A percentile compares a stretch with the other conserved stretches of the same genome.
Evolutionary conservation across 1,139 yeast genomes (phyloP).

Genomic region (Chernovozyma aurita): DNA sequence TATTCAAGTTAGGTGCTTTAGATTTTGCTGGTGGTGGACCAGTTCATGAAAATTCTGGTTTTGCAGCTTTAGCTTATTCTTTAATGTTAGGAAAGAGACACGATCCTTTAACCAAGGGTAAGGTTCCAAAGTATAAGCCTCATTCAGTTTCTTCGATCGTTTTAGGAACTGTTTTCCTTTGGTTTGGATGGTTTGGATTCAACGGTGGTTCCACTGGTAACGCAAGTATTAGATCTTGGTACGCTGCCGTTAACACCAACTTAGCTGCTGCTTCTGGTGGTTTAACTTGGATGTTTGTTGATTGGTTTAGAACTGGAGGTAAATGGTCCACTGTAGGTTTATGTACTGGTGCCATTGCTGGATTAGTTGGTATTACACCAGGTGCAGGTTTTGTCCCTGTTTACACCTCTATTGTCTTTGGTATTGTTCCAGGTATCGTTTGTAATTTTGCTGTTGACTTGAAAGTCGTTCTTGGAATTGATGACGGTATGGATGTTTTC

Average conservation of each 20-base stretch:
- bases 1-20: slow-evolving; percentile 71
- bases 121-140: slow-evolving; percentile 84
- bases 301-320: slow-evolving; percentile 81
- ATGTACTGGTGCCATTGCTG: slow-evolving; percentile 91
- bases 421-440: slow-evolving; percentile 70
- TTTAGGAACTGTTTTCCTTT: slow-evolving; percentile 88
- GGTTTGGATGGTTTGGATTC: slow-evolving; percentile 99
- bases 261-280: slow-evolving; percentile 92
- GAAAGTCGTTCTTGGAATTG: slow-evolving; percentile 68
- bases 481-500: slow-evolving; percentile 94
- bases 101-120: slow-evolving; percentile 67
- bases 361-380: slow-evolving; percentile 94
- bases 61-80: slow-evolving; percentile 92
- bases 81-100: slow-evolving; percentile 86
- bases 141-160: slow-evolving; percentile 87
- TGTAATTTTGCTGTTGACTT: slow-evolving; percentile 85
- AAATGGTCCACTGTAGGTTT: slow-evolving; percentile 95
- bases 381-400: slow-evolving; percentile 96
- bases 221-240: slow-evolving; percentile 87
- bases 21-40: slow-evolving; percentile 99
- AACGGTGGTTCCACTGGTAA: slow-evolving; percentile 97
- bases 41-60: slow-evolving; percentile 92
- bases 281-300: slow-evolving; percentile 88
- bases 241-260: slow-evolving; percentile 89
- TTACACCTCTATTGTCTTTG: slow-evolving; percentile 81